These are phyloP conservation scores for Cadophora sp. DNA, from an alignment of 2,329 filamentous ascomycete species.

Conservation along the genomic window DNA sequence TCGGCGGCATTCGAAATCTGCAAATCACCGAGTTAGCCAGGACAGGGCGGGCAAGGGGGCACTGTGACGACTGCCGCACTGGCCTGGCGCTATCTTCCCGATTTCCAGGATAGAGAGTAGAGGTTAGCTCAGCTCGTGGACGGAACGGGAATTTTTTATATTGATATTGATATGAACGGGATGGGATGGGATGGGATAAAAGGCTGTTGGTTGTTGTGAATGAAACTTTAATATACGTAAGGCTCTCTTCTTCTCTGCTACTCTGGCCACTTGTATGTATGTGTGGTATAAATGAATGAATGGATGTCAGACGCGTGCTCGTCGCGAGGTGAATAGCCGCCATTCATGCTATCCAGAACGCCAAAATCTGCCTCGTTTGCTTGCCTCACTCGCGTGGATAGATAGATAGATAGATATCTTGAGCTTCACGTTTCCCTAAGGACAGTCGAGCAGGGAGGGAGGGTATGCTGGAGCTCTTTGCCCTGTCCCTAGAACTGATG, in stretches of 20 bases:
- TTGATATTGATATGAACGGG: too few relatives aligned
- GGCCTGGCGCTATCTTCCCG: neutral
- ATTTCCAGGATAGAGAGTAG: too few relatives aligned
- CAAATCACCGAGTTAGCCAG: neutral
- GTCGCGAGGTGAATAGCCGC: neutral
- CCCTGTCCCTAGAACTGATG: neutral
- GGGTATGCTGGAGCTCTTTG: too few relatives aligned
- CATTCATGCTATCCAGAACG: neutral
- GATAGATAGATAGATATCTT: too few relatives aligned
- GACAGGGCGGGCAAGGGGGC: too few relatives aligned
- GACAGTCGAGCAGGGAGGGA: too few relatives aligned
- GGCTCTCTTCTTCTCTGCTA: neutral
- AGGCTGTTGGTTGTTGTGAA: neutral
- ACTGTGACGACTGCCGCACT: neutral
- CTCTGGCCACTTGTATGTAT: too few relatives aligned
- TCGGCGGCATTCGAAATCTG: slow-evolving; percentile 2
- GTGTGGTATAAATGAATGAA: too few relatives aligned
- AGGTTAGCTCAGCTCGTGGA: neutral
- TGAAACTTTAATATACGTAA: neutral
- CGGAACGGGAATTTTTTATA: neutral
- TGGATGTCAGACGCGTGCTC: neutral
- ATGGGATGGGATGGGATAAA: too few relatives aligned
- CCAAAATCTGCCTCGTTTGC: slow-evolving; percentile 4
- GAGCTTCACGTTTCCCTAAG: too few relatives aligned
- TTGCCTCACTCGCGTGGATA: neutral